A percentile compares a stretch with the other conserved stretches of the same genome.
phyloP scores from a whole-genome alignment of 2,329 filamentous ascomycete genomes.

The Cryphonectria naterciae region DNA sequence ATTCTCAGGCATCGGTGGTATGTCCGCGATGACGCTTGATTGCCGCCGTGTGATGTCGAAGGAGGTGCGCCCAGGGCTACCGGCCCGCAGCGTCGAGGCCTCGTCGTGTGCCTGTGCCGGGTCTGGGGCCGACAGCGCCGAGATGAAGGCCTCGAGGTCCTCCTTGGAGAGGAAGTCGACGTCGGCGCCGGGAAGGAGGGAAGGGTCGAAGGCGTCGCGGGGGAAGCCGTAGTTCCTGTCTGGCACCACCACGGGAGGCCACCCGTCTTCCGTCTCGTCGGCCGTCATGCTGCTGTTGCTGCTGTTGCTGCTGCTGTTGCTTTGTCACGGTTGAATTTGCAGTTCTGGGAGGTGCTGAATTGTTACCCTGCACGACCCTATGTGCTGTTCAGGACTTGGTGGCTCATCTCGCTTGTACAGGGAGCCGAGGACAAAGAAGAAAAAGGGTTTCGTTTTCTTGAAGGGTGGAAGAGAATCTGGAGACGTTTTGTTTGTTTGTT shows the following conservation, averaged over 20 bases:
- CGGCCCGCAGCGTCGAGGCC: slow-evolving; percentile 47
- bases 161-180: slow-evolving; percentile 74
- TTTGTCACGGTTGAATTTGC: background rate
- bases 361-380: slow-evolving; percentile 11
- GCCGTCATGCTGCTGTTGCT: slow-evolving; percentile 13
- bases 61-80: slow-evolving; percentile 43
- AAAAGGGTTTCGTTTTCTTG: background rate
- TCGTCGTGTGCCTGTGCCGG: slow-evolving; percentile 67
- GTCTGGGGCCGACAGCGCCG: slow-evolving; percentile 81
- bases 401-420: slow-evolving; percentile 17
- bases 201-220: slow-evolving; percentile 67
- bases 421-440: slow-evolving; percentile 7
- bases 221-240: slow-evolving; percentile 60
- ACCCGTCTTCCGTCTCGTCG: slow-evolving; percentile 23
- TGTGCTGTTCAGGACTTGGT: slow-evolving; percentile 2
- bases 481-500: background rate
- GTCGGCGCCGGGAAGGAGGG: slow-evolving; percentile 76
- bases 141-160: slow-evolving; percentile 78
- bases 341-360: background rate
- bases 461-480: background rate
- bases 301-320: background rate
- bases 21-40: slow-evolving; percentile 38
- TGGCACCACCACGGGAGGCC: slow-evolving; percentile 33
- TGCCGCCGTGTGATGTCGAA: slow-evolving; percentile 48
- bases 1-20: slow-evolving; percentile 33